phyloP scores from a whole-genome alignment of 192 early-diverging fungal species.

The Linnemannia exigua region DNA sequence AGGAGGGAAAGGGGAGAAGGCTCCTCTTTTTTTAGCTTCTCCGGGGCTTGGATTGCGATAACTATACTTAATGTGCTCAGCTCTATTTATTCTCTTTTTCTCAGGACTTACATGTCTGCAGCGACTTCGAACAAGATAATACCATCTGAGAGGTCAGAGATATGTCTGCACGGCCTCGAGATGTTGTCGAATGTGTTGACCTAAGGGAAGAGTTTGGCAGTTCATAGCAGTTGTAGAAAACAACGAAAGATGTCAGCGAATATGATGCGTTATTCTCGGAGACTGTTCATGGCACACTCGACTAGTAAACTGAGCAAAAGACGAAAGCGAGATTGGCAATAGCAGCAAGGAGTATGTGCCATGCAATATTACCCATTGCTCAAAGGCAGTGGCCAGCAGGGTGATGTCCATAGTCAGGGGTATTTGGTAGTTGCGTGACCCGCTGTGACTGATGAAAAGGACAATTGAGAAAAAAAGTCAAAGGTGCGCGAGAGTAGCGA shows the following conservation, averaged over 20 bases:
- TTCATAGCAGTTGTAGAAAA: neutral
- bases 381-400: constrained; percentile 47
- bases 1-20: neutral
- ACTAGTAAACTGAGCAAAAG: too few species aligned
- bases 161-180: constrained; percentile 56
- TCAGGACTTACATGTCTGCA: constrained; percentile 79
- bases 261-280: neutral
- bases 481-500: neutral
- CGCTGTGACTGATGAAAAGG: neutral
- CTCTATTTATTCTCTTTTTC: neutral
- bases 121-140: constrained; percentile 87
- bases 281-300: neutral
- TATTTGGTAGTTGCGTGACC: neutral
- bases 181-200: constrained; percentile 75
- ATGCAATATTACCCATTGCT: constrained; percentile 54
- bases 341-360: too few species aligned
- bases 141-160: constrained; percentile 85
- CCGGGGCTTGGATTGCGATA: neutral
- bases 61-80: constrained; percentile 6
- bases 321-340: too few species aligned
- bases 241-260: neutral
- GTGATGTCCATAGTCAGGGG: constrained; percentile 30
- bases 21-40: constrained; percentile 6
- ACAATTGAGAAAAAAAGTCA: neutral
- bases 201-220: constrained; percentile 37